Conservation (phyloP, 2,329 filamentous ascomycete genomes). For the Sclerotiophoma versabilis region DNA sequence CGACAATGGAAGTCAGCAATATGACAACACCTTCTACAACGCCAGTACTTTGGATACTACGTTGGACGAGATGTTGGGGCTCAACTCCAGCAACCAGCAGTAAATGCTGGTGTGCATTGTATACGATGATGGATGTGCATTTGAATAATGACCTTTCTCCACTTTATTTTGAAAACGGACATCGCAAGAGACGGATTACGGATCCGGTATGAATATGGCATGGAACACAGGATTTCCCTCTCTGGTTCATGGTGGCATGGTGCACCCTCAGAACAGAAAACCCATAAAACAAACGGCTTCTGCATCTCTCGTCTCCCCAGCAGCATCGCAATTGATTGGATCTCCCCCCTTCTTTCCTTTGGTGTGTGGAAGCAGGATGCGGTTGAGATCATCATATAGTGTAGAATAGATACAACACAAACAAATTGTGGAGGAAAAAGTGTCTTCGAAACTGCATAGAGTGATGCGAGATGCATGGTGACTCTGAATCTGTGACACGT, state of each 20-base stretch:
- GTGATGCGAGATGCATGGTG: conserved; percentile 7
- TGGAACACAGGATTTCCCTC: conserved; percentile 26
- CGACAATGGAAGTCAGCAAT: conserved; percentile 20
- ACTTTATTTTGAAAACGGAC: conserved; percentile 22
- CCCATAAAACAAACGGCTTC: conserved; percentile 44
- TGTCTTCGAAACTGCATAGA: conserved; percentile 1
- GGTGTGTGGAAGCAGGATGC: conserved; percentile 28
- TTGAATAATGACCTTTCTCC: conserved; percentile 30
- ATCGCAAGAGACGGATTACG: conserved; percentile 24
- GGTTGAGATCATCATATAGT: conserved; percentile 47
- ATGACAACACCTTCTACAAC: conserved; percentile 40
- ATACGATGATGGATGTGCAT: conserved; percentile 28
- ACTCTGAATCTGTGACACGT: conserved; percentile 17
- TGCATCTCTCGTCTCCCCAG: conserved; percentile 31
- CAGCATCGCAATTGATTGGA: conserved; percentile 36
- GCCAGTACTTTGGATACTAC: conserved; percentile 24
- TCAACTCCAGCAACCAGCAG: conserved; percentile 29
- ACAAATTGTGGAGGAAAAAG: conserved; percentile 25
- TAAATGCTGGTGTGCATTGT: conserved; percentile 23
- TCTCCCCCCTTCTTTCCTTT: conserved; percentile 43
- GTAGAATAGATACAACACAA: conserved; percentile 33
- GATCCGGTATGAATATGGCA: conserved; percentile 14
- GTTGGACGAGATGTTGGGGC: conserved; percentile 42
- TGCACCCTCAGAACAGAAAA: conserved; percentile 41
- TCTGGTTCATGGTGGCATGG: conserved; percentile 27